These are phyloP conservation scores for Bromus sterilis DNA, from an alignment of 176 grass and related monocot genomes.

Conservation along the genomic window DNA sequence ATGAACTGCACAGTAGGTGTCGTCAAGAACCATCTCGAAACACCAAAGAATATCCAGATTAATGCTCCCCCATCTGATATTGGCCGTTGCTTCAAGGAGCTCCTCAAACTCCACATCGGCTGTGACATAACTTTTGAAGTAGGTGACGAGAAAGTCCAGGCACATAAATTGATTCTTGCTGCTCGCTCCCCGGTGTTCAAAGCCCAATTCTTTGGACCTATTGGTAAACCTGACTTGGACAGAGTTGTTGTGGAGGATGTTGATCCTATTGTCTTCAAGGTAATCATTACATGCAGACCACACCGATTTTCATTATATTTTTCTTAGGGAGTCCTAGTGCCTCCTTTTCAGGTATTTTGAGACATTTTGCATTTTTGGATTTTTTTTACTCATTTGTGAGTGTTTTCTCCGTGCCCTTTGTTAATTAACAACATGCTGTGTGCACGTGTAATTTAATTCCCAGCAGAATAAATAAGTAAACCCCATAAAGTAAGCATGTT, in stretches of 20 bases:
- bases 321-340: background rate
- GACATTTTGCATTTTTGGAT: background rate
- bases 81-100: slow-evolving; percentile 53
- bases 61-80: slow-evolving; percentile 55
- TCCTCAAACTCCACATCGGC: slow-evolving; percentile 47
- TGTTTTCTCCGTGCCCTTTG: background rate
- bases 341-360: background rate
- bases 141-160: slow-evolving; percentile 51
- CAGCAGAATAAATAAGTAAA: background rate
- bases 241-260: slow-evolving; percentile 70
- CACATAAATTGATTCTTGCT: slow-evolving; percentile 83
- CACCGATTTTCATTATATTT: background rate
- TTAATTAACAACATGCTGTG: background rate
- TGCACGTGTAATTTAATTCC: background rate
- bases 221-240: slow-evolving; percentile 56
- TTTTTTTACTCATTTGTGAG: background rate
- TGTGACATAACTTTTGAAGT: slow-evolving; percentile 71
- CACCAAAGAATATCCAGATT: slow-evolving; percentile 50
- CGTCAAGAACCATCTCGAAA: slow-evolving; percentile 64
- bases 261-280: slow-evolving; percentile 82
- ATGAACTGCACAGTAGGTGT: slow-evolving; percentile 90
- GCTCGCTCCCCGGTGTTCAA: slow-evolving; percentile 81
- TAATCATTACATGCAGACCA: slow-evolving; percentile 19
- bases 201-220: slow-evolving; percentile 88
- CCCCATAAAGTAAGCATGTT: background rate